Conservation (phyloP, 2,329 filamentous ascomycete genomes). For the Albifimbria verrucaria region DNA sequence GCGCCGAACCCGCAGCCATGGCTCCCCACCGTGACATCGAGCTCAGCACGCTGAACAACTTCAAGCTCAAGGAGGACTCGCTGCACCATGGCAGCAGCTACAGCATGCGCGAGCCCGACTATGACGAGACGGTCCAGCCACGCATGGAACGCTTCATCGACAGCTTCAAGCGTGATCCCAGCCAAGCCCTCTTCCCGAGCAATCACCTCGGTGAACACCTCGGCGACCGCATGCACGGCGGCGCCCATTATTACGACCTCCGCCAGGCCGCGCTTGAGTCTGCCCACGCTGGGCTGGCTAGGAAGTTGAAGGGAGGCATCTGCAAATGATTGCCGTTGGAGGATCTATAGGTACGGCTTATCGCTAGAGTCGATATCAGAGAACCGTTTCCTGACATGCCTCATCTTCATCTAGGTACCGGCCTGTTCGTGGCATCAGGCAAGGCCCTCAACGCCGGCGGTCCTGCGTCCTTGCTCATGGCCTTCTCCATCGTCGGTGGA, state of each 20-base stretch:
- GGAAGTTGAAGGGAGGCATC: conserved; percentile 79
- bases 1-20: conserved; percentile 32
- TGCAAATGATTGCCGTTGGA: conserved; percentile 98
- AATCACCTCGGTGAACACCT: conserved; percentile 36
- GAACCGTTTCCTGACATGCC: neutral
- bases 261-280: conserved; percentile 66
- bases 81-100: conserved; percentile 46
- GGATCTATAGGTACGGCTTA: conserved; percentile 70
- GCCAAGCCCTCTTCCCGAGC: conserved; percentile 43
- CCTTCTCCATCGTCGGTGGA: conserved; percentile 73
- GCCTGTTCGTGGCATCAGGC: conserved; percentile 83
- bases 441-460: conserved; percentile 68
- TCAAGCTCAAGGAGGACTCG: conserved; percentile 58
- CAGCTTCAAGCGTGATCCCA: conserved; percentile 61
- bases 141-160: conserved; percentile 48
- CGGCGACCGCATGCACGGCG: conserved; percentile 28
- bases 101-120: conserved; percentile 49
- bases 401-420: conserved; percentile 54
- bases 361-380: neutral
- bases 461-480: conserved; percentile 73
- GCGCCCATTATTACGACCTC: conserved; percentile 52
- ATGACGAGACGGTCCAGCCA: conserved; percentile 32
- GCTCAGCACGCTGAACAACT: conserved; percentile 54
- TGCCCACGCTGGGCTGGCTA: conserved; percentile 69
- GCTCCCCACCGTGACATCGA: conserved; percentile 44